phyloP scores from a whole-genome alignment of 1,284 basidiomycete genomes.

The Microbotryum silenes-acaulis region DNA sequence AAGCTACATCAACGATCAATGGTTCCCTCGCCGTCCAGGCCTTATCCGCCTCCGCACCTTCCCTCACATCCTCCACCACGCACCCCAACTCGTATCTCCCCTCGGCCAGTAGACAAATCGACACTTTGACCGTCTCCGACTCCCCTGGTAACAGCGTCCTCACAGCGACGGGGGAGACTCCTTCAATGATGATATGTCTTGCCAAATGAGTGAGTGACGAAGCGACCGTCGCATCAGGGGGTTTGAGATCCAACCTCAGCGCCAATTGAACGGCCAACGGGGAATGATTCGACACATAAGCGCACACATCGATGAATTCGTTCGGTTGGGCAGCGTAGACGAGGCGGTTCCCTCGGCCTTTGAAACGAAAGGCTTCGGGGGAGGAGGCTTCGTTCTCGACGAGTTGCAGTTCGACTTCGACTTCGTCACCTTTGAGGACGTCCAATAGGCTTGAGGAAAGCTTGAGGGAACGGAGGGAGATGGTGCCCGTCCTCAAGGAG shows the following conservation, averaged over 20 bases:
- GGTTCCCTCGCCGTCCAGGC: constrained; percentile 8
- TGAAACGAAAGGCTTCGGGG: constrained; percentile 48
- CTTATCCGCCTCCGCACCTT: background rate
- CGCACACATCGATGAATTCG: constrained; percentile 34
- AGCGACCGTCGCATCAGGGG: constrained; percentile 13
- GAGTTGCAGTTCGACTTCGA: constrained; percentile 28
- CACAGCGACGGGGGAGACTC: constrained; percentile 20
- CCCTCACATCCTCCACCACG: constrained; percentile 38
- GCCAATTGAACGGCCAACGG: too few relatives aligned
- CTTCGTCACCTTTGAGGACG: constrained; percentile 50
- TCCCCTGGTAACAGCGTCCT: constrained; percentile 14
- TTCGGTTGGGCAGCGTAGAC: constrained; percentile 29
- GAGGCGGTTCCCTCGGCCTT: constrained; percentile 22
- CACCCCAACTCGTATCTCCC: constrained; percentile 64
- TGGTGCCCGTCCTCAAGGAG: constrained; percentile 60
- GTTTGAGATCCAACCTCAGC: constrained; percentile 39
- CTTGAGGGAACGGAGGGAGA: constrained; percentile 66
- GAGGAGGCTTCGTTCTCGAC: constrained; percentile 31
- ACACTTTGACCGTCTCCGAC: constrained; percentile 45
- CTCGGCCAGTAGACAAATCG: constrained; percentile 63
- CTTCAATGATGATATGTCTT: constrained; percentile 32
- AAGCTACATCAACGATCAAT: constrained; percentile 1
- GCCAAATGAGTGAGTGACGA: constrained; percentile 20
- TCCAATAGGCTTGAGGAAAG: constrained; percentile 69
- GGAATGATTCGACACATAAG: constrained; percentile 30